Evolutionary conservation across 2,329 filamentous ascomycete genomes (phyloP), one percentile per base, ranked within the genome.

Genomic region (Diaporthe eres): DNA sequence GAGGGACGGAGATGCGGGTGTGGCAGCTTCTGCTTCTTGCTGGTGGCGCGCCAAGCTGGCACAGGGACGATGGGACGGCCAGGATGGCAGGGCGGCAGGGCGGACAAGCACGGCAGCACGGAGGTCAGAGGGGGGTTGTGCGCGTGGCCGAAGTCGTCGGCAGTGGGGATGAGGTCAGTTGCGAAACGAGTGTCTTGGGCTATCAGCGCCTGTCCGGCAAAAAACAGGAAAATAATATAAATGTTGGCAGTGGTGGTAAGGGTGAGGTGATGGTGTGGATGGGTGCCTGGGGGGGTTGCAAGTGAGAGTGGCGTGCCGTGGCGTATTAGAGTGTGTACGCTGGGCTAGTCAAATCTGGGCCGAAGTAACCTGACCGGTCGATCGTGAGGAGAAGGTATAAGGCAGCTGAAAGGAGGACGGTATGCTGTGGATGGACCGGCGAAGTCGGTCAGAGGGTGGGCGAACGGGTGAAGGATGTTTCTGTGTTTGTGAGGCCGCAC

Each of bases 121-220:
- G 28, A 55, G 34, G 71, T 51, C 49, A 55, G 60, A 51, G 37
- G 58, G 28, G 31, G 42, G 37, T 39, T 53, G 72, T n/a, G 60
- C 51, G 53, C 72, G 57, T 73, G 73, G 72, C 75, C 75, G 61
- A 67, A 70, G 42, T 57, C 10, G 49, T 57, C 60, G 67, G 73
- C 58, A 57, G 73, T 70, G 47, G 61, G n/a, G 73, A 73, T 63
- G 65, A 71, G 39, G 60, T 58, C 71, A 61, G 68, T 37, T 49
- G 49, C 37, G 71, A 75, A 72, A 65, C 74, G 68, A 72, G 74
- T 72, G 75, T 75, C 75, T 77, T 68, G 61, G 58, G 39, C 55
- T 61, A 68, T 57, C 58, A 57, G 73, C 61, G 72, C 72, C 72
- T 55, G 55, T 74, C 55, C 68, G 73, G 60, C 67, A 71, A 68